These are phyloP conservation scores for Alternaria sp. DNA, from an alignment of 2,329 filamentous ascomycete genomes.

Conservation along the genomic window DNA sequence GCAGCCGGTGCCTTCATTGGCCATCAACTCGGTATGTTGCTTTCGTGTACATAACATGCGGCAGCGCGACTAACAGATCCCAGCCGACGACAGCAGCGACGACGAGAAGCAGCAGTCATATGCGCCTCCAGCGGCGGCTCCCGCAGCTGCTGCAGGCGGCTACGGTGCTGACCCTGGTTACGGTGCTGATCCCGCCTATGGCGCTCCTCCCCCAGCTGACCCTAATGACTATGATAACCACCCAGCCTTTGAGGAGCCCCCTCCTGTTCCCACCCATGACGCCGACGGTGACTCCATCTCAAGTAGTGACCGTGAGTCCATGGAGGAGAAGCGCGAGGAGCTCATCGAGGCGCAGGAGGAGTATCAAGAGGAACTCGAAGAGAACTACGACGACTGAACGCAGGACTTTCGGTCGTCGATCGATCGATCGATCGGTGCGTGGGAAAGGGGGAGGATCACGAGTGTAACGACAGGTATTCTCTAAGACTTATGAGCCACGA, in stretches of 20 bases:
- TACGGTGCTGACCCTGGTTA: conserved; percentile 17
- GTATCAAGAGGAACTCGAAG: conserved; percentile 57
- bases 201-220: conserved; percentile 14
- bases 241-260: conserved; percentile 32
- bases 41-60: background rate
- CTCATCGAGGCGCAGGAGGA: conserved; percentile 61
- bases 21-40: conserved; percentile 61
- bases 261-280: conserved; percentile 51
- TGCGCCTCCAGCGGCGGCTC: conserved; percentile 22
- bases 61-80: conserved; percentile 11
- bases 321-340: conserved; percentile 62
- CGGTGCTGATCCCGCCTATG: conserved; percentile 20
- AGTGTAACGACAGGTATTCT: background rate
- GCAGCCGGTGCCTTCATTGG: conserved; percentile 66
- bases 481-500: background rate
- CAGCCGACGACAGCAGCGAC: conserved; percentile 33
- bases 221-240: conserved; percentile 25
- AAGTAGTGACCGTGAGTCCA: conserved; percentile 46
- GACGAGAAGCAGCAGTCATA: conserved; percentile 37
- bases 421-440: background rate
- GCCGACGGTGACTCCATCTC: conserved; percentile 50
- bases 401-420: background rate
- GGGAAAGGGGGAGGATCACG: background rate
- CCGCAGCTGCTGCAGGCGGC: conserved; percentile 15
- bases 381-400: conserved; percentile 35